Base-by-base conservation (phyloP, 225 moss, liverwort and hornwort genomes). In the Bryum argenteum region DNA sequence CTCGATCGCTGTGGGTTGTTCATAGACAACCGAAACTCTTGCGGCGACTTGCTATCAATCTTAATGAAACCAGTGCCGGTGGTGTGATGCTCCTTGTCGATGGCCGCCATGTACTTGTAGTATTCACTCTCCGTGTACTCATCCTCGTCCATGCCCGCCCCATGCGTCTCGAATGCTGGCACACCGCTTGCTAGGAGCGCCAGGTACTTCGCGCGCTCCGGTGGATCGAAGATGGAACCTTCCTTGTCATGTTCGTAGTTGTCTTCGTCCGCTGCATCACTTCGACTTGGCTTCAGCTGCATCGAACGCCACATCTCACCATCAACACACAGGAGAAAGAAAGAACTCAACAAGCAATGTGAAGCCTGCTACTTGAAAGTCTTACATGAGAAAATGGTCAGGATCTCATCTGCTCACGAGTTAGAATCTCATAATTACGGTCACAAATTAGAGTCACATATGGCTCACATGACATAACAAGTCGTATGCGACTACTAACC, bases 51-150 rank as follows among this genome's bases (percentile, higher is more conserved):
- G 23, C 77, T 69, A 8, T 77, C 11, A 13, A 82, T 11, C 17
- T 71, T 52, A 71, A 85, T 85, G 68, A 77, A 85, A 0, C 82
- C 79, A 1, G 74, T 71, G 20, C 85, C 79, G 2, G 77, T 75
- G 0, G 79, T 80, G n/a, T 82, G 74, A 48, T 85, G 82, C 60
- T 79, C 79, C 79, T 79, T 79, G 67, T 63, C 77, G 19, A 77
- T 69, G 21, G 71, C 59, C 18, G 67, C 77, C 73, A 82, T 73
- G 64, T 51, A 66, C 18, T 67, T 45, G 74, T 80, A 80, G 71
- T 85, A 82, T 41, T 85, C 71, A 24, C 42, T 82, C 47, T 79
- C 74, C 7, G 58, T 79, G 77, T 77, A 85, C 8, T 85, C 82
- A 19, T 79, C 82, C 41, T 61, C 59, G 43, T 67, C 60, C 9